These are phyloP conservation scores for Haematococcus sp. DNA, from an alignment of 139 green algal species.

Conservation along the genomic window DNA sequence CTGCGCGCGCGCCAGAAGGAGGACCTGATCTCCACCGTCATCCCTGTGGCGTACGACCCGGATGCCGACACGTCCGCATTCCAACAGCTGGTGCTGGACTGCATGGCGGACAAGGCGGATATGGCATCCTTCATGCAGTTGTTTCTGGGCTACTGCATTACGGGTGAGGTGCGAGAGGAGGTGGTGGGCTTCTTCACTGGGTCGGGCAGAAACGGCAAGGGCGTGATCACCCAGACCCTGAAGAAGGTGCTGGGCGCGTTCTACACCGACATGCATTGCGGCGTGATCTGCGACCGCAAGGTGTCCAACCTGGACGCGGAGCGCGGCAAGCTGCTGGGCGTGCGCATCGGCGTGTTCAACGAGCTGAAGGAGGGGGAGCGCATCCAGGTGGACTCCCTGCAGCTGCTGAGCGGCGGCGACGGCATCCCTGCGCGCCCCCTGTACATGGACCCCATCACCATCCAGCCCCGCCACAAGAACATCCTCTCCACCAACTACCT, in stretches of 20 bases:
- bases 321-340: constrained; percentile 17
- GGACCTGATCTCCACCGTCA: constrained; percentile 11
- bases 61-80: neutral
- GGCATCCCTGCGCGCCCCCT: constrained; percentile 9
- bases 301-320: constrained; percentile 19
- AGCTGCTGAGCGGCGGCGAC: constrained; percentile 17
- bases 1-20: neutral
- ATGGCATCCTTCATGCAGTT: constrained; percentile 17
- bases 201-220: constrained; percentile 15
- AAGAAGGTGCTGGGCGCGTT: constrained; percentile 6
- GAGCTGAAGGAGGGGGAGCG: constrained; percentile 12
- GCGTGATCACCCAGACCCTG: constrained; percentile 10
- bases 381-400: constrained; percentile 3
- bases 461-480: constrained; percentile 10
- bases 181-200: constrained; percentile 15
- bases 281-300: constrained; percentile 7
- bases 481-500: constrained; percentile 1
- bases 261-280: constrained; percentile 12
- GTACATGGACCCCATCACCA: constrained; percentile 19
- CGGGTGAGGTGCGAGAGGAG: constrained; percentile 17
- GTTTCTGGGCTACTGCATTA: constrained; percentile 23
- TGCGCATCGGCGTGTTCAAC: constrained; percentile 17
- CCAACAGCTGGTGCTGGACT: neutral
- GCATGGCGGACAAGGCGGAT: constrained; percentile 14
- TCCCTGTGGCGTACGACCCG: constrained; percentile 16